A percentile compares a stretch with the other conserved stretches of the same genome.
Conservation (phyloP, 2,329 filamentous ascomycete genomes). For the Penicillium decumbens region DNA sequence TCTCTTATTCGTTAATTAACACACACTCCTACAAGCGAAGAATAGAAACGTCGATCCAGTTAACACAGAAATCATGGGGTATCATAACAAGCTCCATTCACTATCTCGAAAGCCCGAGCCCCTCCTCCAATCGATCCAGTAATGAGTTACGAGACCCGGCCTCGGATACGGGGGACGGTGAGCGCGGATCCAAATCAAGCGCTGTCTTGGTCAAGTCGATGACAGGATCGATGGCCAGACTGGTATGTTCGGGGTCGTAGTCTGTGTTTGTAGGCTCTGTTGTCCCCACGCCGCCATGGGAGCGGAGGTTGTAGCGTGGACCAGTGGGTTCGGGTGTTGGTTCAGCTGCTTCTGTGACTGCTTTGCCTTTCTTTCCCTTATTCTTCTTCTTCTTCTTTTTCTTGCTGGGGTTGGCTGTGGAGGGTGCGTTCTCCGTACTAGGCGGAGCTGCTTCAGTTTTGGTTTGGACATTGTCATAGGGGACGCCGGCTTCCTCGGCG, state of each 20-base stretch:
- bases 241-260: not conserved
- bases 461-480: not conserved
- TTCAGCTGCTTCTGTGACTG: not conserved
- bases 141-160: constrained; percentile 14
- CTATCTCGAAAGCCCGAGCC: constrained; percentile 15
- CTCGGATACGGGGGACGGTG: constrained; percentile 10
- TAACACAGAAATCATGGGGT: not conserved
- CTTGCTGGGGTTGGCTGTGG: not conserved
- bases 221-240: not conserved
- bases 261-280: not conserved
- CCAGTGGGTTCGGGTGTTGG: not conserved
- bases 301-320: not conserved
- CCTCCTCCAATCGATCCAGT: constrained; percentile 20
- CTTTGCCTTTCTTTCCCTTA: not conserved
- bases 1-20: no score
- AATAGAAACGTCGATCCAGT: not conserved
- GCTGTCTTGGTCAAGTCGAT: not conserved
- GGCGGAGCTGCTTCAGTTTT: not conserved
- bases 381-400: constrained; percentile 9
- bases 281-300: not conserved
- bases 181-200: not conserved
- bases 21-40: no score
- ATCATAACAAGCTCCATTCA: not conserved
- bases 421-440: not conserved
- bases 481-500: no score